phyloP scores from a whole-genome alignment of 169 alveolate species.

The Plasmodium adleri region DNA sequence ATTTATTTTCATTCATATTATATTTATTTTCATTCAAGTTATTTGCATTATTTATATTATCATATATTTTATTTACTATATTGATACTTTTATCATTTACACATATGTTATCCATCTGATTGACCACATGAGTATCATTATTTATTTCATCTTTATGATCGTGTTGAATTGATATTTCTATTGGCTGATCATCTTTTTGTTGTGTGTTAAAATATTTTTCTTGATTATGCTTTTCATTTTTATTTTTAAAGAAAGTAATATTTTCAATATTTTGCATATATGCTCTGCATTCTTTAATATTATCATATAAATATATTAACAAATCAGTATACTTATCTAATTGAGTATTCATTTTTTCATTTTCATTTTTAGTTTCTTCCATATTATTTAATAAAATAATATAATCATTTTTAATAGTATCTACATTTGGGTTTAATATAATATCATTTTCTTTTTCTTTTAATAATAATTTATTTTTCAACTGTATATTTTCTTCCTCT shows the following conservation, averaged over 20 bases:
- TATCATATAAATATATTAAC: slow-evolving; percentile 60
- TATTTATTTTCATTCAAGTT: too few relatives aligned
- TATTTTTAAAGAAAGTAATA: slow-evolving; percentile 23
- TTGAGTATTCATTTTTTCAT: slow-evolving; percentile 5
- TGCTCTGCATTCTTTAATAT: slow-evolving; percentile 37
- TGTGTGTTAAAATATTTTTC: background rate
- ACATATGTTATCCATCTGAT: too few relatives aligned
- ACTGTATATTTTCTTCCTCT: slow-evolving; percentile 12
- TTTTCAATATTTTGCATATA: slow-evolving; percentile 65
- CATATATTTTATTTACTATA: too few relatives aligned
- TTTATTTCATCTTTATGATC: background rate
- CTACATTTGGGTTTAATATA: background rate
- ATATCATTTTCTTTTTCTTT: slow-evolving; percentile 31
- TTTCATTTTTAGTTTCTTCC: slow-evolving; percentile 23
- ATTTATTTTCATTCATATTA: too few relatives aligned
- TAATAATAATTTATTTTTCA: slow-evolving; percentile 8
- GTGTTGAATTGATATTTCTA: background rate
- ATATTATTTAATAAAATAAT: slow-evolving; percentile 4
- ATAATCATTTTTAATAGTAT: slow-evolving; percentile 14
- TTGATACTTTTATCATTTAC: too few relatives aligned
- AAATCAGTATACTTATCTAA: slow-evolving; percentile 49
- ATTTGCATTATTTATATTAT: too few relatives aligned
- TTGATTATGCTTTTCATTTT: background rate
- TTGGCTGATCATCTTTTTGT: background rate
- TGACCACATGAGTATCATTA: too few relatives aligned